Conservation (phyloP, 2,329 filamentous ascomycete species). For the Emmonsiellopsis sp. region DNA sequence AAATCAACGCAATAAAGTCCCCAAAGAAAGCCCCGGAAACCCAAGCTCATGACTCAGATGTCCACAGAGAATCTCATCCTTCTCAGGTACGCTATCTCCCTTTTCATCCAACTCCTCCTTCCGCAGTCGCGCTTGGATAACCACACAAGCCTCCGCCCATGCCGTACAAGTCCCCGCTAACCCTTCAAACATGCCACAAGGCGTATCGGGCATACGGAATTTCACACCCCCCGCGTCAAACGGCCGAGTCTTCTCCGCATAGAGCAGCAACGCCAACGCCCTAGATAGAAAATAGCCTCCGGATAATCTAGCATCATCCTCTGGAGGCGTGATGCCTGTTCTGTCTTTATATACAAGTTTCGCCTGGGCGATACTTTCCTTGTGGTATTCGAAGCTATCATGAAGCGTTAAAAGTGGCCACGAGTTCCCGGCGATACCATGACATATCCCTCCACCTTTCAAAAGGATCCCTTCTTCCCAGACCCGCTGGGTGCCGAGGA, state of each 20-base stretch:
- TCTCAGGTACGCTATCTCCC: background rate
- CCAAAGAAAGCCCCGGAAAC: constrained; percentile 1
- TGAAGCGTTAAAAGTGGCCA: constrained; percentile 31
- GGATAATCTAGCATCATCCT: constrained; percentile 13
- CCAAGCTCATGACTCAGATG: background rate
- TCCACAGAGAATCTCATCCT: background rate
- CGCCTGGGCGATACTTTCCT: constrained; percentile 14
- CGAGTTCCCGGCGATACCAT: constrained; percentile 34
- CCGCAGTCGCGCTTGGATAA: constrained; percentile 25
- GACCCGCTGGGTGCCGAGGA: constrained; percentile 24
- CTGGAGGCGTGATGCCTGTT: constrained; percentile 2
- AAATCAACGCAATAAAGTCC: background rate
- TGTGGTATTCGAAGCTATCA: constrained; percentile 27
- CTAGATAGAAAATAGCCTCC: constrained; percentile 31
- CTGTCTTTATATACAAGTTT: constrained; percentile 17
- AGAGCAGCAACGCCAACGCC: constrained; percentile 29
- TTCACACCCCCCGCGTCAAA: constrained; percentile 15
- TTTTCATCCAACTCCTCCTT: constrained; percentile 20
- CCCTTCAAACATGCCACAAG: constrained; percentile 32
- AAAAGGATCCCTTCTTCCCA: constrained; percentile 35
- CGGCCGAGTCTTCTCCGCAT: constrained; percentile 29
- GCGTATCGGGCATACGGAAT: constrained; percentile 34
- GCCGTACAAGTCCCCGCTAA: constrained; percentile 32
- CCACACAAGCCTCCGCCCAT: constrained; percentile 32
- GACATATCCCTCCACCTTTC: constrained; percentile 34